Percentiles rank a stretch among this genome's conserved stretches.
phyloP scores from a whole-genome alignment of 2,329 filamentous ascomycete species.

The Madurella fahalii region DNA sequence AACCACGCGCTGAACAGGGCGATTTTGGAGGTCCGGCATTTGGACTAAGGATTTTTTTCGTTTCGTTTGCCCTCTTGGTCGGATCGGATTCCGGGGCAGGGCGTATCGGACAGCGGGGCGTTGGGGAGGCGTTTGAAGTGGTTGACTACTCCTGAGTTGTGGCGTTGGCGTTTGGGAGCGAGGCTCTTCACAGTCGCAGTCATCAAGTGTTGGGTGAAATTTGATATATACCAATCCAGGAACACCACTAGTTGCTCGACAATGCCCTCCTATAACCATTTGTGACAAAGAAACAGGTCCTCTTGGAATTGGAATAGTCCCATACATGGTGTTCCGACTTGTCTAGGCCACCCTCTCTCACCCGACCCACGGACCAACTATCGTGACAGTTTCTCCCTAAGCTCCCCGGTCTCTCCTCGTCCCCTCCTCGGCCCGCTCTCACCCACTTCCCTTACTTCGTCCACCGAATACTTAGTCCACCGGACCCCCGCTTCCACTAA shows the following conservation, averaged over 20 bases:
- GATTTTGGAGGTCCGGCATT: slow-evolving; percentile 52
- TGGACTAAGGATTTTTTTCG: slow-evolving; percentile 47
- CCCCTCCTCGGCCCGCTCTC: neutral
- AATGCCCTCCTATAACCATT: neutral
- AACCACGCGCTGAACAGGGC: slow-evolving; percentile 47
- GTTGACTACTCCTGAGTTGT: neutral
- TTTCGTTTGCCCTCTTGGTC: neutral
- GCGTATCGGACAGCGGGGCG: neutral
- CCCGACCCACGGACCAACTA: neutral
- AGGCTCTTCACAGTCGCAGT: neutral
- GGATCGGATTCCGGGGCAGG: neutral
- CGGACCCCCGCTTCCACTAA: neutral
- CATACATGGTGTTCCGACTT: slow-evolving; percentile 14
- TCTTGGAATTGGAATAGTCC: slow-evolving; percentile 9
- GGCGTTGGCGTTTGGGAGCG: slow-evolving; percentile 22
- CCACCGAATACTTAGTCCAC: neutral
- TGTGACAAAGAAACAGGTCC: slow-evolving; percentile 19
- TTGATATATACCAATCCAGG: neutral
- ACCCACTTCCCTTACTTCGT: neutral
- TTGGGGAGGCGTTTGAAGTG: slow-evolving; percentile 19
- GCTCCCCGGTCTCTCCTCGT: slow-evolving; percentile 1
- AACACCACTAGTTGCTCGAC: neutral
- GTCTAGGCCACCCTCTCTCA: slow-evolving; percentile 2
- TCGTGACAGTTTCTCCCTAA: slow-evolving; percentile 1
- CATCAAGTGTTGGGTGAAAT: neutral